Base-by-base conservation (phyloP, 495 filamentous ascomycete species). In the Venustampulla echinocandica region DNA sequence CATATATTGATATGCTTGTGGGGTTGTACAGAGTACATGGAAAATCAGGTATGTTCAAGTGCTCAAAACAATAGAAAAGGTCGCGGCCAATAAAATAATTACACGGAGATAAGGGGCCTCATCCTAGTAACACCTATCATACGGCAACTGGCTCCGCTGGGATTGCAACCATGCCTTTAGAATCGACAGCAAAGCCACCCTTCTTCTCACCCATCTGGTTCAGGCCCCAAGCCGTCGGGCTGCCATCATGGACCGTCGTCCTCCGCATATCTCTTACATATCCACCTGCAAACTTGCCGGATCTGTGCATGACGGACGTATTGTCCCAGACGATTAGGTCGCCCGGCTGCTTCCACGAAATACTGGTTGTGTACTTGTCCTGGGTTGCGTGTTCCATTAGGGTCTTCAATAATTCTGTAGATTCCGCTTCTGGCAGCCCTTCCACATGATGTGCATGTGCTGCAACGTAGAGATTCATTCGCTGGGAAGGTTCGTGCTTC, bases 261-360 rank as follows among this genome's bases (percentile, higher is more conserved):
- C 76, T 55, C 36, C 77, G 56, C 63, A 80, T 59, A 54, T 80
- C 75, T 10, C 74, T 52, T 33, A 54, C 60, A 56, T 66, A 71
- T 57, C 67, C 73, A 2, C 70, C 69, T 47, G 69, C 67, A 42
- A 73, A 80, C 1, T 44, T 55, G 1, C 77, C 68, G 0, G 70
- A 74, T 2, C 73, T 61, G 53, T 81, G 77, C 64, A 78, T 61
- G 24, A 74, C 71, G 20, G 62, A 65, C 0, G 70, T 69, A 52
- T 80, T 81, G 46, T 81, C 78, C 78, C 78, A 82, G 18, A 79
- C 68, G 6, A 79, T 58, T 54, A 80, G 43, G 55, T 80, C 78
- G 0, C 73, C 66, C 0, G 56, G 46, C 10, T 64, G 48, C 34
- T 69, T 44, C 75, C 78, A 80, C 25, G 58, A 53, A 3, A 79